Evolutionary conservation across 768 basidiomycete genomes (phyloP).

Genomic region (Boletus rex-veris): DNA sequence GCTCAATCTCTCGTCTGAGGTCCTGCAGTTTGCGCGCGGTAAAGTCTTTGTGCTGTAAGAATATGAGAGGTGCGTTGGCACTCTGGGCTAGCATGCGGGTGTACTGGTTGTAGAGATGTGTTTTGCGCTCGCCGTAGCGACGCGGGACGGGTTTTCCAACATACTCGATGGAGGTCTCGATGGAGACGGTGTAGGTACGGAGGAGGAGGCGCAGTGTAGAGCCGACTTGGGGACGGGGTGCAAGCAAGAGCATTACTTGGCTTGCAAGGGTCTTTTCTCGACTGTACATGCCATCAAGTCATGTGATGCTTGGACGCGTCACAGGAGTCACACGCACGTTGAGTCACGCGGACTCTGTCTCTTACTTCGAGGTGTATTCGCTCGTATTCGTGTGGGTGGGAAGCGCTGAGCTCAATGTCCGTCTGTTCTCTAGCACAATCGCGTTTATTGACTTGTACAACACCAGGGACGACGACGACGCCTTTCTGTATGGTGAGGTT

Average conservation of each 20-base stretch:
- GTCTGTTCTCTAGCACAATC: conserved; percentile 18
- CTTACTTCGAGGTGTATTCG: conserved; percentile 17
- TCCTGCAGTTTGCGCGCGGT: conserved; percentile 61
- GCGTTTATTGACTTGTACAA: conserved; percentile 25
- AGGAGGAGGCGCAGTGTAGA: conserved; percentile 15
- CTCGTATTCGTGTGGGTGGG: conserved; percentile 20
- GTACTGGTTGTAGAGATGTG: conserved; percentile 79
- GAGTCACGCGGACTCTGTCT: conserved; percentile 27
- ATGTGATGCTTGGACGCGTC: conserved; percentile 4
- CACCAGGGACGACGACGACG: conserved; percentile 74
- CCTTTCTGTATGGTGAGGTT: conserved; percentile 69
- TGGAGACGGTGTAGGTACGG: conserved; percentile 56
- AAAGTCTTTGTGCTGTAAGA: conserved; percentile 79
- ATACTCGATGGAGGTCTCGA: conserved; percentile 48
- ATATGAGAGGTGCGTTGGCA: conserved; percentile 58
- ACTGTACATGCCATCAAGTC: no score
- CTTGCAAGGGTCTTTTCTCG: no score
- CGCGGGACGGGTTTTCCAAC: conserved; percentile 58
- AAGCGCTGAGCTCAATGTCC: conserved; percentile 27
- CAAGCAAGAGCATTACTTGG: conserved; percentile 6
- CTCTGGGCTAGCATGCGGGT: conserved; percentile 61
- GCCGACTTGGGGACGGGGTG: background rate
- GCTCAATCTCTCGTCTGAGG: conserved; percentile 64
- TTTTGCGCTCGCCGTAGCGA: conserved; percentile 74
- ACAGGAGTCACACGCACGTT: conserved; percentile 22